These are phyloP conservation scores for Colletotrichum caudatum DNA, from an alignment of 2,329 filamentous ascomycete genomes.

Conservation along the genomic window DNA sequence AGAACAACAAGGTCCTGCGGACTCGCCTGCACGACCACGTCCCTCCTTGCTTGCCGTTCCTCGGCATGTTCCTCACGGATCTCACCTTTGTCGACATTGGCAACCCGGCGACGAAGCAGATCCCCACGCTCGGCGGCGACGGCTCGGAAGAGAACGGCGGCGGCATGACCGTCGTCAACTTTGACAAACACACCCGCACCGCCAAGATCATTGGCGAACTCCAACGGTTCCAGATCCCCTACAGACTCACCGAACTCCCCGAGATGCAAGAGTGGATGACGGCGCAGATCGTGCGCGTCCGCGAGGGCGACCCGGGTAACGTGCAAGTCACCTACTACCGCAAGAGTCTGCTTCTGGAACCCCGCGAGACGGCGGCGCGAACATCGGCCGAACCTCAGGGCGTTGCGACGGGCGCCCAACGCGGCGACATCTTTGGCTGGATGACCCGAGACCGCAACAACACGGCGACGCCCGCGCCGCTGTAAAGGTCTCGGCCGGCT, in stretches of 20 bases:
- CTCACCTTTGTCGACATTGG: constrained; percentile 96
- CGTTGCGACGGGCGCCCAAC: constrained; percentile 43
- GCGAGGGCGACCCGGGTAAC: constrained; percentile 67
- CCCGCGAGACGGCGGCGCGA: constrained; percentile 65
- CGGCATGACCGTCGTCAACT: constrained; percentile 90
- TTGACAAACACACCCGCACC: constrained; percentile 95
- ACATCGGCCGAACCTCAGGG: constrained; percentile 49
- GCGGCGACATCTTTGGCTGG: constrained; percentile 62
- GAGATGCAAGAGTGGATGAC: constrained; percentile 96
- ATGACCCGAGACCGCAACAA: constrained; percentile 61
- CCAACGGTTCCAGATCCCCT: constrained; percentile 95
- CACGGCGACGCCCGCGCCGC: constrained; percentile 33
- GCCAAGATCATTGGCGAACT: constrained; percentile 96
- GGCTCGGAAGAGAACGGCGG: constrained; percentile 69
- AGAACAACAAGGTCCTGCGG: constrained; percentile 90
- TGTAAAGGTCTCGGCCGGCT: constrained; percentile 15
- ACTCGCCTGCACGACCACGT: constrained; percentile 86
- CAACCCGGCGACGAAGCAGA: constrained; percentile 85
- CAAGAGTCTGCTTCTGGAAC: constrained; percentile 86
- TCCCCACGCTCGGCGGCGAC: constrained; percentile 63
- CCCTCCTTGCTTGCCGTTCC: constrained; percentile 92
- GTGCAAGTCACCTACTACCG: constrained; percentile 78
- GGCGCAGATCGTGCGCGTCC: constrained; percentile 81
- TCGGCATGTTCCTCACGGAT: constrained; percentile 96
- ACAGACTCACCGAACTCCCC: constrained; percentile 82